Percentiles rank a stretch among this genome's conserved stretches.
Evolutionary conservation across 2,329 filamentous ascomycete species (phyloP).

Genomic region (Venturia asperata): DNA sequence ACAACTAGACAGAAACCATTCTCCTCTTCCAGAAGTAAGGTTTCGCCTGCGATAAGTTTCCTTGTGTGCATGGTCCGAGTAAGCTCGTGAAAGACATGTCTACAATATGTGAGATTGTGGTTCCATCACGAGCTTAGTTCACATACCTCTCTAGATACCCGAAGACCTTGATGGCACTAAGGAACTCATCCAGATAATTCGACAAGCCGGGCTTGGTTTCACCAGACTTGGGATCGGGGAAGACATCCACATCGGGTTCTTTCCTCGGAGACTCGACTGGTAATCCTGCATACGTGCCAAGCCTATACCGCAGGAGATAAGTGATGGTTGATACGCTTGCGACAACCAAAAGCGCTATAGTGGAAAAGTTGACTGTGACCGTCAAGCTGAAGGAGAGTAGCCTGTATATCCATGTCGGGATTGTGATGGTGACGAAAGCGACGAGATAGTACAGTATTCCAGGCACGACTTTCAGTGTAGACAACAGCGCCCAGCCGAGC

Average conservation of each 20-base stretch:
- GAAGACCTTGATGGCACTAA: conserved; percentile 98
- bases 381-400: conserved; percentile 89
- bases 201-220: conserved; percentile 83
- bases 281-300: conserved; percentile 92
- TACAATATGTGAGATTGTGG: conserved; percentile 85
- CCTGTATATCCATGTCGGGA: conserved; percentile 83
- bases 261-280: conserved; percentile 93
- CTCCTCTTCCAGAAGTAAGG: conserved; percentile 89
- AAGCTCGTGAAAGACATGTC: conserved; percentile 90
- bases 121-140: conserved; percentile 85
- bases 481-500: conserved; percentile 43
- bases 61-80: conserved; percentile 97
- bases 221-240: conserved; percentile 85
- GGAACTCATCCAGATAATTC: conserved; percentile 96
- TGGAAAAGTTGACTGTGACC: conserved; percentile 98
- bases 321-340: conserved; percentile 75
- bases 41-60: conserved; percentile 93
- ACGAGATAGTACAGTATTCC: conserved; percentile 67
- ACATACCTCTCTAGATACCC: conserved; percentile 74
- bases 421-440: conserved; percentile 77
- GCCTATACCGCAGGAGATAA: conserved; percentile 92
- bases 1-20: conserved; percentile 98
- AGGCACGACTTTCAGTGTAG: conserved; percentile 48
- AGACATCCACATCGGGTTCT: conserved; percentile 90
- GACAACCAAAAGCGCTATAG: conserved; percentile 61